Evolutionary conservation across 805 yeast genomes (phyloP), one percentile per base, ranked within the genome.

Genomic region (Candida cerambycidarum): DNA sequence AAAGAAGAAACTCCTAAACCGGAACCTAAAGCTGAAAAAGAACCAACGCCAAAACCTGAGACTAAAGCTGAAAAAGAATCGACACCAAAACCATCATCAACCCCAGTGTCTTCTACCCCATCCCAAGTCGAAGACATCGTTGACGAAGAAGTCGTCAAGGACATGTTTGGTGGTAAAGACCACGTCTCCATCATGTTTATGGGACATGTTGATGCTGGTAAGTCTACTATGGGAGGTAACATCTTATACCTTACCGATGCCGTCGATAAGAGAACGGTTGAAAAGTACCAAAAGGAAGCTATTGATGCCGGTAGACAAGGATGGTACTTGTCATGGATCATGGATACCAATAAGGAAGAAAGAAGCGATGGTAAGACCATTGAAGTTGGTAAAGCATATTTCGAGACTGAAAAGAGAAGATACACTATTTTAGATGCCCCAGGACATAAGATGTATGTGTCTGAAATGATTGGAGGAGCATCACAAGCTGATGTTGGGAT

Each of bases 121-220:
- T 50, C 64, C 35, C 88, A 82, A 58, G 89, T 82, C 64, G 95
- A 85, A 60, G 92, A 85, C 29, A 80, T 78, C 57, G 75, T 90
- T 44, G 97, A 92, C 62, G 86, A 86, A 58, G 93, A 84, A 55
- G 79, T 90, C 51, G 89, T 93, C 51, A 83, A 79, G 45, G 99
- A 95, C 58, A 70, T 93, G 86, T 93, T 88, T 60, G 97, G 97
- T 51, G 96, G 96, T 59, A 93, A 93, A 67, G 99, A 92, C 64
- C 99, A 93, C 71, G 79, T 93, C 63, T 90, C 97, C 14, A 85
- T 93, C 55, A 89, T 93, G 55, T 93, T 93, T 71, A 93, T 93
- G 98, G 99, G 99, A 56, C 99, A 93, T 63, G 99, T 93, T 54
- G 99, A 93, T 77, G 99, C 99, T 27, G 99, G 99, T 64, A 93